Evolutionary conservation across 805 yeast species (phyloP).

Genomic region (Maudiozyma bulderi): DNA sequence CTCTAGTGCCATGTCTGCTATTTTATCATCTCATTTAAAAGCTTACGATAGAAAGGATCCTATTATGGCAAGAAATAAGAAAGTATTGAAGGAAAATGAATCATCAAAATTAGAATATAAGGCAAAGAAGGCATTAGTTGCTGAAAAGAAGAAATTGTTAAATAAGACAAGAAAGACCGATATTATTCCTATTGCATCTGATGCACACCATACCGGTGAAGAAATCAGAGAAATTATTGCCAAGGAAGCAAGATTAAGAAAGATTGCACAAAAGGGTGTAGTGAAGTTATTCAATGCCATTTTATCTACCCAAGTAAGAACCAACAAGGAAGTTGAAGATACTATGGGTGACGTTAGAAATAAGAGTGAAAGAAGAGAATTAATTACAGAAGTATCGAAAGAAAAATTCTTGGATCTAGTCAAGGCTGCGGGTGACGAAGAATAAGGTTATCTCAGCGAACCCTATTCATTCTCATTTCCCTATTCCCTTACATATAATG

Average conservation of each 20-base stretch:
- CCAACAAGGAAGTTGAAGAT: slow-evolving; percentile 40
- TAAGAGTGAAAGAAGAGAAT: slow-evolving; percentile 41
- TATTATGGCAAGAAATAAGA: slow-evolving; percentile 75
- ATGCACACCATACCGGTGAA: slow-evolving; percentile 31
- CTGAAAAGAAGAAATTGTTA: slow-evolving; percentile 60
- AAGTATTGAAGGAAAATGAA: slow-evolving; percentile 61
- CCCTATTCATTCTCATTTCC: neutral
- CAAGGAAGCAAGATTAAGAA: slow-evolving; percentile 58
- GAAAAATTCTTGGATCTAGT: slow-evolving; percentile 85
- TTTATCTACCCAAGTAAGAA: slow-evolving; percentile 61
- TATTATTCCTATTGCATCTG: slow-evolving; percentile 53
- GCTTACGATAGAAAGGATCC: slow-evolving; percentile 88
- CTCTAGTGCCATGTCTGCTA: slow-evolving; percentile 74
- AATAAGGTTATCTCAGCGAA: neutral
- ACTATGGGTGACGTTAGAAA: slow-evolving; percentile 35
- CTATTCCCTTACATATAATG: neutral
- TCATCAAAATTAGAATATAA: slow-evolving; percentile 73
- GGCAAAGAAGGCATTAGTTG: slow-evolving; percentile 59
- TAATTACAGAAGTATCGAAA: slow-evolving; percentile 72
- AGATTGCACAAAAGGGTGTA: slow-evolving; percentile 82
- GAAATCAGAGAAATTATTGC: slow-evolving; percentile 48
- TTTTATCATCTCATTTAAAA: slow-evolving; percentile 74
- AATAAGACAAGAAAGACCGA: slow-evolving; percentile 61
- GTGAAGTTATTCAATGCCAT: slow-evolving; percentile 78
- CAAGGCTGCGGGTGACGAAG: slow-evolving; percentile 56